Evolutionary conservation across 2,329 filamentous ascomycete genomes (phyloP).

Genomic region (Apiospora hydei): DNA sequence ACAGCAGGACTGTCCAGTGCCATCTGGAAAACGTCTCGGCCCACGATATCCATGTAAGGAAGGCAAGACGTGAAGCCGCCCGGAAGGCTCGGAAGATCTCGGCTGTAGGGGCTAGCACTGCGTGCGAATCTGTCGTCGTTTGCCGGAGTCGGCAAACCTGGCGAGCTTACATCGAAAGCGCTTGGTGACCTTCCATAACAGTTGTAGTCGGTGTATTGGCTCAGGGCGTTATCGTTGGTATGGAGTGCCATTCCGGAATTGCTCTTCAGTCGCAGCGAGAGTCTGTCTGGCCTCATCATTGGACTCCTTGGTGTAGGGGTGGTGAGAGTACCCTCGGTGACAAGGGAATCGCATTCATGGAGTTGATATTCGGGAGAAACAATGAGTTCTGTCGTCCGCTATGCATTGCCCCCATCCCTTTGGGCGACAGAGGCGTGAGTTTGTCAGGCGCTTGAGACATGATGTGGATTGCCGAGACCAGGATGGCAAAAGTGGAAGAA

Average conservation of each 20-base stretch:
- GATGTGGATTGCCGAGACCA: not conserved
- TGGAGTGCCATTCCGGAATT: conserved; percentile 56
- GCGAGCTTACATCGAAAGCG: conserved; percentile 25
- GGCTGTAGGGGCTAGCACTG: conserved; percentile 24
- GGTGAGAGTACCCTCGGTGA: conserved; percentile 27
- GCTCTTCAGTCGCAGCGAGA: conserved; percentile 47
- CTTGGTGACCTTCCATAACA: conserved; percentile 40
- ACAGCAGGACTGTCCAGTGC: conserved; percentile 57
- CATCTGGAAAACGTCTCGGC: conserved; percentile 56
- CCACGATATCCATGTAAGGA: conserved; percentile 55
- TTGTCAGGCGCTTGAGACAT: conserved; percentile 8
- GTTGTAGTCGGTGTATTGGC: conserved; percentile 56
- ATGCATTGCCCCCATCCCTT: not conserved
- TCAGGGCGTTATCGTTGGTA: conserved; percentile 51
- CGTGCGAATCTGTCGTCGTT: conserved; percentile 27
- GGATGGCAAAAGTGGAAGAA: not conserved
- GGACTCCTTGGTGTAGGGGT: conserved; percentile 27
- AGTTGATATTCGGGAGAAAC: not conserved
- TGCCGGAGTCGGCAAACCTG: conserved; percentile 37
- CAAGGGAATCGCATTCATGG: conserved; percentile 25
- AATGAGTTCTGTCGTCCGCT: not conserved
- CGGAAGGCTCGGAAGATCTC: not conserved
- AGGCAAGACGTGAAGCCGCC: conserved; percentile 27
- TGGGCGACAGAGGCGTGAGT: conserved; percentile 7
- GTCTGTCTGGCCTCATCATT: conserved; percentile 32